Conservation (phyloP, 2,329 filamentous ascomycete genomes). For the Plenodomus biglobosus region DNA sequence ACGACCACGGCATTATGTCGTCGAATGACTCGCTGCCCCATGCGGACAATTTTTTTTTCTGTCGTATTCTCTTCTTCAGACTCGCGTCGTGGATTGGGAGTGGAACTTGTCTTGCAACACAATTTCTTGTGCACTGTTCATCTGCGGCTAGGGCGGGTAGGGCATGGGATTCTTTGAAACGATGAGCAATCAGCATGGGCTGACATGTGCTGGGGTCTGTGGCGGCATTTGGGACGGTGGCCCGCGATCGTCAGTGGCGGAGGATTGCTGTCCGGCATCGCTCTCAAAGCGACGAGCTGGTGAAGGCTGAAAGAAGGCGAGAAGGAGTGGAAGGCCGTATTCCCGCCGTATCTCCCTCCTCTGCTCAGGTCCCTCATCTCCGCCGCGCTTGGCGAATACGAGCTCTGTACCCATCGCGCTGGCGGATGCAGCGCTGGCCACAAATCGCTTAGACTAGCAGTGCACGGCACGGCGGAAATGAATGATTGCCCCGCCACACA, state of each 20-base stretch:
- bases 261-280: constrained; percentile 8
- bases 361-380: constrained; percentile 2
- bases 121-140: constrained; percentile 11
- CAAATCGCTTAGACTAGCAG: not conserved
- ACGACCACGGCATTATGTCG: constrained; percentile 26
- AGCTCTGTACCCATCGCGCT: constrained; percentile 2
- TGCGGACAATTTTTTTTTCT: constrained; percentile 17
- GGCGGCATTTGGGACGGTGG: constrained; percentile 22
- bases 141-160: constrained; percentile 12
- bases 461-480: constrained; percentile 4
- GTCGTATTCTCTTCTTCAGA: constrained; percentile 18
- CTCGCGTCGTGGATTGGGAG: not conserved
- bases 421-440: constrained; percentile 6
- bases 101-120: constrained; percentile 1
- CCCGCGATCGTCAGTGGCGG: constrained; percentile 7
- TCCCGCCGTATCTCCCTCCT: not conserved
- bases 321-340: not conserved
- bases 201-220: constrained; percentile 19
- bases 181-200: constrained; percentile 15
- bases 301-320: not conserved
- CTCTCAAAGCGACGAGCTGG: constrained; percentile 10
- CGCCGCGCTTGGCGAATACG: constrained; percentile 13
- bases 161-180: constrained; percentile 1
- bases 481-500: not conserved
- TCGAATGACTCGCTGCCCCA: constrained; percentile 32